Evolutionary conservation across 2,329 filamentous ascomycete genomes (phyloP).

Genomic region (Cytospora mali): DNA sequence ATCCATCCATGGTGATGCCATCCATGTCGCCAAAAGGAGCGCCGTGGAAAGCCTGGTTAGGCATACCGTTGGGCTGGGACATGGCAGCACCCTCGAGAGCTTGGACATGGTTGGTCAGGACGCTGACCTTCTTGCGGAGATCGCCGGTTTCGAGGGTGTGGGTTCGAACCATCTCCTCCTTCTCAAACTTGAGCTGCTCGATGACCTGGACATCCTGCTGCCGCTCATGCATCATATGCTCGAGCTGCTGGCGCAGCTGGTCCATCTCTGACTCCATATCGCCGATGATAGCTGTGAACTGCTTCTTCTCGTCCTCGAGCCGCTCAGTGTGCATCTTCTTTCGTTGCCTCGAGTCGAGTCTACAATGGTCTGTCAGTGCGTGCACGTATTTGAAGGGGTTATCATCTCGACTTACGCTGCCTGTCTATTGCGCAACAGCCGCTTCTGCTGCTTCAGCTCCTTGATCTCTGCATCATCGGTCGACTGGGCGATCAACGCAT

Average conservation of each 20-base stretch:
- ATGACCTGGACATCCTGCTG: conserved; percentile 76
- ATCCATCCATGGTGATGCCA: conserved; percentile 75
- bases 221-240: conserved; percentile 72
- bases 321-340: conserved; percentile 99
- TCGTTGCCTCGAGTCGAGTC: conserved; percentile 91
- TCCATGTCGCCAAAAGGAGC: conserved; percentile 80
- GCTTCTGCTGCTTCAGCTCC: conserved; percentile 98
- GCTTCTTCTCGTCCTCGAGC: conserved; percentile 95
- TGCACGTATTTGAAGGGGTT: conserved; percentile 26
- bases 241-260: conserved; percentile 67
- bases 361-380: conserved; percentile 43
- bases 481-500: conserved; percentile 84
- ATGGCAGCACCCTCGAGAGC: conserved; percentile 67
- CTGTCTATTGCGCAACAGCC: conserved; percentile 90
- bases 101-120: conserved; percentile 74
- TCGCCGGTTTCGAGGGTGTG: conserved; percentile 91
- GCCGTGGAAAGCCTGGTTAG: conserved; percentile 42
- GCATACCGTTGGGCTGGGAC: conserved; percentile 31
- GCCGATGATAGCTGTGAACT: conserved; percentile 74
- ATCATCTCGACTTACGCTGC: conserved; percentile 73
- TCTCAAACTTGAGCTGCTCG: conserved; percentile 78
- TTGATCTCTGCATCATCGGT: conserved; percentile 93
- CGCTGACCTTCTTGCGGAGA: conserved; percentile 87
- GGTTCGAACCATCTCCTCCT: conserved; percentile 84
- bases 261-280: conserved; percentile 78